Conservation (phyloP, 768 basidiomycete species). For the Mycena crocata region DNA sequence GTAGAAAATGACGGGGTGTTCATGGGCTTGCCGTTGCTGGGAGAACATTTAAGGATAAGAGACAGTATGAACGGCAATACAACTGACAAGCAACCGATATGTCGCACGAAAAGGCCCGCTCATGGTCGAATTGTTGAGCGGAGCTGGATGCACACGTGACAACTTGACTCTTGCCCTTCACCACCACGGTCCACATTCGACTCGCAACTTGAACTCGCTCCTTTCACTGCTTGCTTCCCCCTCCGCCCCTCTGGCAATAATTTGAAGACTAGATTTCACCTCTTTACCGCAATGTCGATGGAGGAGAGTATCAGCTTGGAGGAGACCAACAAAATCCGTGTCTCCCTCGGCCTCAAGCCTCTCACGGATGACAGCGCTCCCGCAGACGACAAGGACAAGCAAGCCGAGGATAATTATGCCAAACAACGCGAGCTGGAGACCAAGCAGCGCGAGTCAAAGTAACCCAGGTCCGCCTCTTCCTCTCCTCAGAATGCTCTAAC, state of each 20-base stretch:
- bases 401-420: constrained; percentile 90
- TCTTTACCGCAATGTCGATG: constrained; percentile 65
- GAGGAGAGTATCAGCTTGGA: constrained; percentile 92
- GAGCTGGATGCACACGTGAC: constrained; percentile 17
- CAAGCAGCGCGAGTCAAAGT: constrained; percentile 85
- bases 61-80: background rate
- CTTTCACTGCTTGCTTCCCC: no score
- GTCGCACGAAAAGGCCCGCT: constrained; percentile 61
- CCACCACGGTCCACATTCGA: no score
- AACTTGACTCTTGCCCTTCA: constrained; percentile 3
- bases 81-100: constrained; percentile 62
- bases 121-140: constrained; percentile 53
- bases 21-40: constrained; percentile 92
- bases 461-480: constrained; percentile 40
- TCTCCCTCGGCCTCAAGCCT: constrained; percentile 93
- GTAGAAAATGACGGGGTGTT: constrained; percentile 91
- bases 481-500: constrained; percentile 43
- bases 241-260: no score
- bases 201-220: no score
- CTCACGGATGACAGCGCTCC: constrained; percentile 84
- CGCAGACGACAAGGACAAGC: constrained; percentile 79
- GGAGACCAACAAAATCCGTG: constrained; percentile 96
- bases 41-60: constrained; percentile 29
- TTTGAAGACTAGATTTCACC: no score
- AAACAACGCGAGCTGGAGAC: constrained; percentile 75